These are phyloP conservation scores for Macrophomina tecta DNA, from an alignment of 2,329 filamentous ascomycete genomes.

Conservation along the genomic window DNA sequence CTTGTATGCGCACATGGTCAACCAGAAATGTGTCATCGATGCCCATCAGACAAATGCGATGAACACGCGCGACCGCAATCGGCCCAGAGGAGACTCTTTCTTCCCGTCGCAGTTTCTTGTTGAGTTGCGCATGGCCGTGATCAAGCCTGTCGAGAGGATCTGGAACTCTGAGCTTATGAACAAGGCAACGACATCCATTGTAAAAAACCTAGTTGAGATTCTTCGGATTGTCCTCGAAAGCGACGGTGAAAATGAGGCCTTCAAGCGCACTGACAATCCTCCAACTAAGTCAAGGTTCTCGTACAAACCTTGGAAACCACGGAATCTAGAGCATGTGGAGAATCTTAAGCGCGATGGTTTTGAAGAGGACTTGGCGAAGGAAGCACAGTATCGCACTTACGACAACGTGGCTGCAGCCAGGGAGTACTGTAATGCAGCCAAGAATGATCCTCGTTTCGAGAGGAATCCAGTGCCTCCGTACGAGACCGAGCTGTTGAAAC, in stretches of 20 bases:
- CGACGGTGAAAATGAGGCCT: constrained; percentile 74
- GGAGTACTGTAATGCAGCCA: constrained; percentile 77
- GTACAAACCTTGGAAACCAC: constrained; percentile 59
- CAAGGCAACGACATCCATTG: constrained; percentile 75
- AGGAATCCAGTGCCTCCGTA: constrained; percentile 70
- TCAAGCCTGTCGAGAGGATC: constrained; percentile 76
- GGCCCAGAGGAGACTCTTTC: constrained; percentile 66
- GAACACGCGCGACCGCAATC: constrained; percentile 61
- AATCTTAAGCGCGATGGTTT: constrained; percentile 58
- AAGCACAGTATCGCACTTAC: constrained; percentile 84
- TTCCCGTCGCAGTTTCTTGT: constrained; percentile 78
- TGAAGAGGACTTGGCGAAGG: constrained; percentile 67
- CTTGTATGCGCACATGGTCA: constrained; percentile 77
- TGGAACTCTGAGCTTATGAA: constrained; percentile 89
- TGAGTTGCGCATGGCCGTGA: constrained; percentile 79
- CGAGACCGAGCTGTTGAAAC: constrained; percentile 36
- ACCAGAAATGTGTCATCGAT: constrained; percentile 80
- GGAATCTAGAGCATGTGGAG: constrained; percentile 50
- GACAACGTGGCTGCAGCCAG: constrained; percentile 65
- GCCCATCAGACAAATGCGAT: constrained; percentile 67
- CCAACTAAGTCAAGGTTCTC: constrained; percentile 53
- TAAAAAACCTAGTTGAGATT: constrained; percentile 82
- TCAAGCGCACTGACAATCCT: constrained; percentile 66
- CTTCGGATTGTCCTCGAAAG: constrained; percentile 77
- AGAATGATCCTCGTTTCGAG: constrained; percentile 61